phyloP scores from a whole-genome alignment of 2,329 filamentous ascomycete genomes.

The Seiridium cupressi region DNA sequence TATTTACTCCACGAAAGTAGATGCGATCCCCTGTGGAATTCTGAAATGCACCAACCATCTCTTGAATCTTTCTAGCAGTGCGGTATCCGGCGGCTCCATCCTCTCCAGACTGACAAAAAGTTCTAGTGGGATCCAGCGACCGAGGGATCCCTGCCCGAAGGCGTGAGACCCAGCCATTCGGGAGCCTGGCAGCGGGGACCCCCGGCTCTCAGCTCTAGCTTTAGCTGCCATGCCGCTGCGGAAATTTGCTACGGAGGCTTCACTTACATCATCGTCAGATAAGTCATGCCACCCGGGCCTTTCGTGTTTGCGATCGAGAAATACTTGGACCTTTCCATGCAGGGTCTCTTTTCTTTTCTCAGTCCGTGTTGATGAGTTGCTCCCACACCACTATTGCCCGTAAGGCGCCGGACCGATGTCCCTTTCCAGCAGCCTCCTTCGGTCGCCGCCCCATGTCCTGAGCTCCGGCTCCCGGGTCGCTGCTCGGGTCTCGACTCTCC shows the following conservation, averaged over 20 bases:
- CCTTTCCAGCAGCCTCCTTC: slow-evolving; percentile 28
- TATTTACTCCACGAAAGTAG: no score
- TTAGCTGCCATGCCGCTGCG: background rate
- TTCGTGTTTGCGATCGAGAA: background rate
- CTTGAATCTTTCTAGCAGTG: no score
- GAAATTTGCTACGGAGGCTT: slow-evolving; percentile 3
- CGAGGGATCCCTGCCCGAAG: background rate
- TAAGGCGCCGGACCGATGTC: slow-evolving; percentile 31
- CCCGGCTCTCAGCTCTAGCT: background rate
- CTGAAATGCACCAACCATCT: no score
- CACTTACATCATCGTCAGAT: slow-evolving; percentile 6
- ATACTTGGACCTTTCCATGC: background rate
- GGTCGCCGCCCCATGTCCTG: slow-evolving; percentile 26
- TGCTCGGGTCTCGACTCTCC: slow-evolving; percentile 7
- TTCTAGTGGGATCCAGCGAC: background rate
- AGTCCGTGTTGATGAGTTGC: slow-evolving; percentile 23
- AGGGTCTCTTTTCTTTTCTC: background rate
- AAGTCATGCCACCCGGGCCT: background rate
- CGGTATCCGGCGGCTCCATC: background rate
- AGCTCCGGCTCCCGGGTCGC: slow-evolving; percentile 15
- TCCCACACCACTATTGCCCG: slow-evolving; percentile 16
- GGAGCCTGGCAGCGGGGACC: slow-evolving; percentile 1
- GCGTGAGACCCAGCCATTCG: background rate
- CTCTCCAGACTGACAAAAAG: background rate
- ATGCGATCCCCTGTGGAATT: no score